Evolutionary conservation across 306 rosid genomes (phyloP), one percentile per base, ranked within the genome.

Genomic region (Cyamopsis tetragonoloba): DNA sequence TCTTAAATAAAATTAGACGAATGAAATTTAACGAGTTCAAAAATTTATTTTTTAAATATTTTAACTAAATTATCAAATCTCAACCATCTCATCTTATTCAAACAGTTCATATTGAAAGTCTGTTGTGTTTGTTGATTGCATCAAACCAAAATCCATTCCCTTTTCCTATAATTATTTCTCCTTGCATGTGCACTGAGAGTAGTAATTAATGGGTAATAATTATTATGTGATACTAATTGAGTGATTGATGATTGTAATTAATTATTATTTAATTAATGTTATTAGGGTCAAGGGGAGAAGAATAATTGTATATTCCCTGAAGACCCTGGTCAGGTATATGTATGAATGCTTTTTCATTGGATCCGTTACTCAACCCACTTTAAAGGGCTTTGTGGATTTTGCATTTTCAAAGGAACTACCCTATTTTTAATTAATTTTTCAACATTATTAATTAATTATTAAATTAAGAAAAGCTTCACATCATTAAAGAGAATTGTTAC

Each of bases 301-400:
- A 86, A 82, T 85, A 86, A 82, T 85, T 85, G 95, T 81, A 56
- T 88, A 83, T 86, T 90, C 68, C 97, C 99, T 59, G 96, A 90
- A 79, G 89, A 95, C 78, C 95, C 97, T 15, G 99, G 96, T 71
- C 97, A 95, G 96, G 99, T 95, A 87, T n/a, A n/a, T n/a, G n/a
- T n/a, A n/a, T n/a, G n/a, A n/a, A n/a, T 61, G 78, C 81, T 82
- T 72, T 71, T 66, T 70, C 73, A 62, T 69, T 74, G 85, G 88
- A 84, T 80, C 88, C 57, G 70, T 70, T 77, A 22, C 26, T 38
- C 30, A 54, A 57, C 19, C 37, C 41, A n/a, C 24, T 9, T 70
- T 58, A 70, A 76, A 74, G 73, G 64, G 64, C 20, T 73, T 49
- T 72, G 59, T 66, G 26, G 43, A 63, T 55, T 77, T 76, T 76